Percentiles rank a stretch among this genome's conserved stretches.
Evolutionary conservation across 1,284 basidiomycete species (phyloP).

Genomic region (Sphaerobolus stellatus): DNA sequence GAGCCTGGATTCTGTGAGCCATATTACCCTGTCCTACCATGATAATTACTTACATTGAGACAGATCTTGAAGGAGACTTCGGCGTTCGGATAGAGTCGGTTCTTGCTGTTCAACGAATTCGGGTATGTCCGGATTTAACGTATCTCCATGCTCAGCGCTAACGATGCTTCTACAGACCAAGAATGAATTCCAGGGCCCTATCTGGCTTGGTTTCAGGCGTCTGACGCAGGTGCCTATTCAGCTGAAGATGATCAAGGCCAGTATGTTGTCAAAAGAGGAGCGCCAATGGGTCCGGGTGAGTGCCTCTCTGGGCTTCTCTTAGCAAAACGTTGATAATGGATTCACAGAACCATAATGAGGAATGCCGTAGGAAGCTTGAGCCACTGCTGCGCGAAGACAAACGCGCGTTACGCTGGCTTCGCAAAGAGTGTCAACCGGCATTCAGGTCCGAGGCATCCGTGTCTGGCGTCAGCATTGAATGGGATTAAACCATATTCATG

Average conservation of each 20-base stretch:
- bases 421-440: conserved; percentile 67
- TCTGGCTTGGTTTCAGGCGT: conserved; percentile 86
- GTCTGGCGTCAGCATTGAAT: conserved; percentile 66
- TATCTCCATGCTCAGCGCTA: background rate
- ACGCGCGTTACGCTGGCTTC: conserved; percentile 79
- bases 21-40: conserved; percentile 16
- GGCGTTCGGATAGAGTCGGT: conserved; percentile 91
- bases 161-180: conserved; percentile 47
- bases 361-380: conserved; percentile 68
- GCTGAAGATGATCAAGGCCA: conserved; percentile 84
- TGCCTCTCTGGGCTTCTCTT: conserved; percentile 4
- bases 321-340: background rate
- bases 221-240: conserved; percentile 93
- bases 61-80: conserved; percentile 80
- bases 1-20: conserved; percentile 80
- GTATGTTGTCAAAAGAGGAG: conserved; percentile 83
- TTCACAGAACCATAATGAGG: conserved; percentile 77
- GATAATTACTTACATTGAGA: conserved; percentile 12
- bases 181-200: conserved; percentile 67
- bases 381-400: conserved; percentile 78
- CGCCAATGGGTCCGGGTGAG: conserved; percentile 84
- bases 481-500: conserved; percentile 50
- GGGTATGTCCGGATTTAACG: conserved; percentile 46
- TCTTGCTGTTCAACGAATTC: conserved; percentile 65
- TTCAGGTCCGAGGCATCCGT: conserved; percentile 45